phyloP scores from a whole-genome alignment of 1,139 yeast species.

The Schwanniomyces etchellsii region DNA sequence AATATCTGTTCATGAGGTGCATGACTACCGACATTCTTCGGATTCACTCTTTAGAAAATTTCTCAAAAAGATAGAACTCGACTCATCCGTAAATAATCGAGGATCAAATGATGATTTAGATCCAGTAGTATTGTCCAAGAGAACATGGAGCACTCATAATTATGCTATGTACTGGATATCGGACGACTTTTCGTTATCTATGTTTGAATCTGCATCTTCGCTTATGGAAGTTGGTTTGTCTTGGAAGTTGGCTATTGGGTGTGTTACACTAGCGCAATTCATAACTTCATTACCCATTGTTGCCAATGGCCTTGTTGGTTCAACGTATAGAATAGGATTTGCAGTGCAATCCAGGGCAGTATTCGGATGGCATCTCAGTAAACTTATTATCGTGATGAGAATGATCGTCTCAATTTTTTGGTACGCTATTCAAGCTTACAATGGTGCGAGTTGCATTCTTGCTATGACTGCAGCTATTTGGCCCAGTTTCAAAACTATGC shows the following conservation, averaged over 20 bases:
- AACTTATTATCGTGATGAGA: slow-evolving; percentile 12
- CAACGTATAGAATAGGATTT: slow-evolving; percentile 16
- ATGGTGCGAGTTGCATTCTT: slow-evolving; percentile 12
- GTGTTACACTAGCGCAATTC: slow-evolving; percentile 13
- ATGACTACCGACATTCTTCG: too few relatives aligned
- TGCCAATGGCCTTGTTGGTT: slow-evolving; percentile 15
- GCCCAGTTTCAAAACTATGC: slow-evolving; percentile 9
- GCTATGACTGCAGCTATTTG: slow-evolving; percentile 12
- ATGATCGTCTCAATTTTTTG: slow-evolving; percentile 14
- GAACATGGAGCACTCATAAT: slow-evolving; percentile 18
- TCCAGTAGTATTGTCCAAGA: slow-evolving; percentile 14
- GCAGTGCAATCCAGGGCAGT: slow-evolving; percentile 16
- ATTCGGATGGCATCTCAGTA: slow-evolving; percentile 16
- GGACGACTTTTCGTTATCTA: slow-evolving; percentile 16
- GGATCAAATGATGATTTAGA: slow-evolving; percentile 12
- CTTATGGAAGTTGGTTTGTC: slow-evolving; percentile 13
- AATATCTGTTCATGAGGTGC: too few relatives aligned
- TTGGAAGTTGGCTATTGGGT: slow-evolving; percentile 16
- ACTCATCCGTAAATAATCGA: background rate
- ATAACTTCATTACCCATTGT: slow-evolving; percentile 9
- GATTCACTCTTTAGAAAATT: background rate
- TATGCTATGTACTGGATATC: slow-evolving; percentile 18
- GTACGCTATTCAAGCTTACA: slow-evolving; percentile 17
- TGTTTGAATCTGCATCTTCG: slow-evolving; percentile 17
- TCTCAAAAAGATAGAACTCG: background rate